Evolutionary conservation across 1,139 yeast genomes (phyloP), one percentile per base, ranked within the genome.

Genomic region (Diutina rugosa): DNA sequence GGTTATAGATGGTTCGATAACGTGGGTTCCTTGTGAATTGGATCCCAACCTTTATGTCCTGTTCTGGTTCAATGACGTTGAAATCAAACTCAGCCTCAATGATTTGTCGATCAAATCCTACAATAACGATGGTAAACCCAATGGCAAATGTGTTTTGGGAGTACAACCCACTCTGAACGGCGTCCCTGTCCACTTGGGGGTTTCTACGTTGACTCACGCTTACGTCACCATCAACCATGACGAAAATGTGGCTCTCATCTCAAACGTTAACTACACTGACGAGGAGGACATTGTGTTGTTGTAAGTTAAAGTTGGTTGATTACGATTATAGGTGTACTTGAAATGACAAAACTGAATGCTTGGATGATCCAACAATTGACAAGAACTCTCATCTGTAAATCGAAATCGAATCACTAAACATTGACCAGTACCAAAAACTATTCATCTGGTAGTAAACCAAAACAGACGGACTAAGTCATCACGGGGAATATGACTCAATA

Each of bases 171-270:
- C 46, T 16, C 3, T 6, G 46, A 28, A 6, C n/a, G 6, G 9
- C 26, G 26, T n/a, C 10, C 26, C 46, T n/a, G 8, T n/a, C 3
- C 26, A 10, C 21, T 47, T 30, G 44, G 53, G 14, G 45, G 32
- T 18, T n/a, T 32, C 26, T 3, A 32, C 44, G 14, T 49, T 49
- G 28, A 32, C 21, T 6, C 21, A 49, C 28, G 29, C 29, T 5
- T 49, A 49, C 32, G 16, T 49, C 53, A 49, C 53, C 29, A 44
- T 49, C 29, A 16, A 49, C 44, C 53, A 49, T 18, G 53, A 49
- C 14, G 29, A 16, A 14, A 16, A 32, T 16, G 32, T 38, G 4
- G 32, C 32, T 18, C 14, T n/a, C 6, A 38, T 49, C 10, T 49
- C 53, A 8, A 49, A 49, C 28, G 53, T 49, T 9, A 49, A 49